Evolutionary conservation across 768 basidiomycete species (phyloP).

Genomic region (Tephrocybe sp.): DNA sequence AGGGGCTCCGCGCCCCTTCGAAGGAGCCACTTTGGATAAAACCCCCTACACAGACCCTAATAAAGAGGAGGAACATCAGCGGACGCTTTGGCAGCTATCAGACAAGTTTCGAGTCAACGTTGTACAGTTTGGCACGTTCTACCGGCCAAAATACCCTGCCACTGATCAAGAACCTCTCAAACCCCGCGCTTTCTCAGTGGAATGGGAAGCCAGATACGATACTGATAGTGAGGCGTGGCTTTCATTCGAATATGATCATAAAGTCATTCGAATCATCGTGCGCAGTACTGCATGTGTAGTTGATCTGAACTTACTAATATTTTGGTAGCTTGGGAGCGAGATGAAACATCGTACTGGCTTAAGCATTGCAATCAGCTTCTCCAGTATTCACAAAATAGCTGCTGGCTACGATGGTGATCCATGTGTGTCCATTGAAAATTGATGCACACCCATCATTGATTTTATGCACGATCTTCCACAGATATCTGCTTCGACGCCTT

Average conservation of each 20-base stretch:
- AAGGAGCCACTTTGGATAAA: slow-evolving; percentile 42
- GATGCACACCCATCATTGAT: slow-evolving; percentile 8
- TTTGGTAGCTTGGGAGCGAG: slow-evolving; percentile 55
- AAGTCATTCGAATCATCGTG: slow-evolving; percentile 61
- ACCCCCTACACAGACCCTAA: slow-evolving; percentile 55
- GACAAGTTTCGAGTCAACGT: slow-evolving; percentile 52
- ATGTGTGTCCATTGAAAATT: slow-evolving; percentile 39
- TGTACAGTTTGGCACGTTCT: slow-evolving; percentile 68
- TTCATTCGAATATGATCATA: slow-evolving; percentile 66
- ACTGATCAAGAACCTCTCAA: slow-evolving; percentile 24
- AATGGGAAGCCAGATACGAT: slow-evolving; percentile 59
- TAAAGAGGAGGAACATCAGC: slow-evolving; percentile 45
- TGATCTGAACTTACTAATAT: slow-evolving; percentile 1
- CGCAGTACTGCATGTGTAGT: slow-evolving; percentile 10
- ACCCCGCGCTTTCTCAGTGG: slow-evolving; percentile 61
- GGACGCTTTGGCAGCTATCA: slow-evolving; percentile 41
- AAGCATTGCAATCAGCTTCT: slow-evolving; percentile 52
- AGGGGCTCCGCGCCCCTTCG: slow-evolving; percentile 10
- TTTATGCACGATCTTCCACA: slow-evolving; percentile 25
- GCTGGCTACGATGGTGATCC: slow-evolving; percentile 64
- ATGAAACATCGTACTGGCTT: slow-evolving; percentile 47
- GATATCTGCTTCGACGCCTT: slow-evolving; percentile 68
- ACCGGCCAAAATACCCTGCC: slow-evolving; percentile 32
- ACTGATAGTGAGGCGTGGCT: slow-evolving; percentile 48
- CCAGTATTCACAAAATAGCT: slow-evolving; percentile 57